phyloP scores from a whole-genome alignment of 371 early-diverging fungal genomes.

The Rhizopus delemar region DNA sequence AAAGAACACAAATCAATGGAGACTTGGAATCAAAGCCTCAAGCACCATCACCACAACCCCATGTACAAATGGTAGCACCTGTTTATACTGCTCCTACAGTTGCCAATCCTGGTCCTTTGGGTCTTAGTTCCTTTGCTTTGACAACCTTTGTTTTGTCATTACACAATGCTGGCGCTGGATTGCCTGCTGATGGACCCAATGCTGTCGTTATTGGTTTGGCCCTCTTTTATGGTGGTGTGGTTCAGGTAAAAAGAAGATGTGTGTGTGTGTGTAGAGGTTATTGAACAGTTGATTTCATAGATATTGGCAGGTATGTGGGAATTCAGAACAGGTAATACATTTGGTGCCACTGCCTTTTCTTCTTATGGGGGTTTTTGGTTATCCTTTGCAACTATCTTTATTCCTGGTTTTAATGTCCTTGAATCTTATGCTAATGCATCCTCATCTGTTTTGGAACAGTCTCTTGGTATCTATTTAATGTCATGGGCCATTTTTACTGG shows the following conservation, averaged over 20 bases:
- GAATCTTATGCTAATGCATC: slow-evolving; percentile 44
- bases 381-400: slow-evolving; percentile 63
- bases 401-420: slow-evolving; percentile 58
- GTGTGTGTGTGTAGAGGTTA: slow-evolving; percentile 1
- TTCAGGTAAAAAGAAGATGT: slow-evolving; percentile 47
- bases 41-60: not conserved
- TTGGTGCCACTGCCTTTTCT: slow-evolving; percentile 83
- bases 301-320: slow-evolving; percentile 83
- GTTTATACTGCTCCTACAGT: slow-evolving; percentile 30
- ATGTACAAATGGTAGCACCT: slow-evolving; percentile 6
- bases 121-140: slow-evolving; percentile 69
- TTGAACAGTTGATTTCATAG: slow-evolving; percentile 25
- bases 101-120: slow-evolving; percentile 74
- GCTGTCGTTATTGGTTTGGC: slow-evolving; percentile 64
- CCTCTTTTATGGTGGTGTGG: slow-evolving; percentile 74
- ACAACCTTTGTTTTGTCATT: slow-evolving; percentile 69
- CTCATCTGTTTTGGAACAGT: slow-evolving; percentile 48
- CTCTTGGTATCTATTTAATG: slow-evolving; percentile 68
- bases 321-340: slow-evolving; percentile 75
- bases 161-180: slow-evolving; percentile 69
- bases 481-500: slow-evolving; percentile 71
- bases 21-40: not conserved
- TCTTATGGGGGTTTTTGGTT: slow-evolving; percentile 82
- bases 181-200: slow-evolving; percentile 51
- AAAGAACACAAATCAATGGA: too few relatives aligned